phyloP scores from a whole-genome alignment of 108 stramenopile species.

The Heterococcus sp. region DNA sequence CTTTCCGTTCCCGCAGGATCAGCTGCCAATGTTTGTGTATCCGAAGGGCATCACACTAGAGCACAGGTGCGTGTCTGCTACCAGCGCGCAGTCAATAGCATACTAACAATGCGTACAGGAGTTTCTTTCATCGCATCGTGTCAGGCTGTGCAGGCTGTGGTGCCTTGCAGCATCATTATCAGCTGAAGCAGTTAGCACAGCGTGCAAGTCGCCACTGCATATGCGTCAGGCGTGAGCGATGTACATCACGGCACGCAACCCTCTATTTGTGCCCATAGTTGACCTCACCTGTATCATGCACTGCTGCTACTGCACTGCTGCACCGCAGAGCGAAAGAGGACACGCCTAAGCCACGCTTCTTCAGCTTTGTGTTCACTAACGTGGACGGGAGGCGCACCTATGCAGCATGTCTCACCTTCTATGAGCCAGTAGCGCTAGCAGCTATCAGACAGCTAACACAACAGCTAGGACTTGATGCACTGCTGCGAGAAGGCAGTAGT shows the following conservation, averaged over 20 bases:
- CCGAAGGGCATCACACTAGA: conserved; percentile 36
- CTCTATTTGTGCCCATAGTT: too few species aligned
- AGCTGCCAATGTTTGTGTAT: conserved; percentile 61
- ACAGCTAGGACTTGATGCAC: neutral
- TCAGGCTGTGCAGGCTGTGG: too few species aligned
- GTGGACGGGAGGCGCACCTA: conserved; percentile 49
- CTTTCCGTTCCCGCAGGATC: conserved; percentile 25
- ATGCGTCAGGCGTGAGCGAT: too few species aligned
- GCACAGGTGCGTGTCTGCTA: neutral
- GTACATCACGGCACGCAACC: too few species aligned
- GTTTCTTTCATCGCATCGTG: too few species aligned
- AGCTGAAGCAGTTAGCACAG: too few species aligned
- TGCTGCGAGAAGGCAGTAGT: neutral
- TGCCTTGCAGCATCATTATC: too few species aligned
- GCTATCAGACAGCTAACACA: conserved; percentile 1
- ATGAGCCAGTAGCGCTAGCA: conserved; percentile 25
- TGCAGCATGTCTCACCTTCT: conserved; percentile 52
- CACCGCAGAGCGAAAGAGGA: conserved; percentile 14
- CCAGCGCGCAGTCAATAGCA: too few species aligned
- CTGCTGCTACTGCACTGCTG: neutral
- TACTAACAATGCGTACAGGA: too few species aligned
- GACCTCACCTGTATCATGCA: too few species aligned
- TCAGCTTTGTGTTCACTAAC: conserved; percentile 58
- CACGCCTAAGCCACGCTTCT: conserved; percentile 54
- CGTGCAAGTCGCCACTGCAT: too few species aligned